Percentiles rank a stretch among this genome's conserved stretches.
phyloP scores from a whole-genome alignment of 495 filamentous ascomycete species.

The Xylaria cubensis region DNA sequence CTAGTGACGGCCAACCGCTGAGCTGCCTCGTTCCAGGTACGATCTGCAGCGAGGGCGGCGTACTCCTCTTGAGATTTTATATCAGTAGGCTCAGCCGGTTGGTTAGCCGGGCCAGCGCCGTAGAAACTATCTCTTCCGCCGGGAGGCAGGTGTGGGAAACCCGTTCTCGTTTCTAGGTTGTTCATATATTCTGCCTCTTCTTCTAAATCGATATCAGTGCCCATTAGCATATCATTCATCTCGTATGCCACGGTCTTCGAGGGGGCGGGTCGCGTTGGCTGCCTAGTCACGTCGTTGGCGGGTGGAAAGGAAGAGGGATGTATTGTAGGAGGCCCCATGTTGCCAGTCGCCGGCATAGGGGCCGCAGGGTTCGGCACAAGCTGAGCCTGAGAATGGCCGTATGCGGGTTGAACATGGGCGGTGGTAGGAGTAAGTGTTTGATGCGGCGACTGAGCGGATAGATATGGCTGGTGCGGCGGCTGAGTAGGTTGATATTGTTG shows the following conservation, averaged over 20 bases:
- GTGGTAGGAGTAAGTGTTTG: slow-evolving; percentile 24
- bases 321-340: slow-evolving; percentile 76
- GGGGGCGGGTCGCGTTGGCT: slow-evolving; percentile 62
- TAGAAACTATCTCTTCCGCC: slow-evolving; percentile 59
- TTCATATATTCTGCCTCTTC: slow-evolving; percentile 80
- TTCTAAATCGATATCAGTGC: slow-evolving; percentile 80
- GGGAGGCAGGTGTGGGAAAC: slow-evolving; percentile 56
- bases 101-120: slow-evolving; percentile 65
- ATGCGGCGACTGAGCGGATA: background rate
- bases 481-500: slow-evolving; percentile 14
- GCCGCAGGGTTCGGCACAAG: slow-evolving; percentile 43
- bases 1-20: slow-evolving; percentile 49
- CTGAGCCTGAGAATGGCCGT: slow-evolving; percentile 44
- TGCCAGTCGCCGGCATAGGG: slow-evolving; percentile 40
- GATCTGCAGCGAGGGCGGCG: slow-evolving; percentile 53
- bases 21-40: slow-evolving; percentile 55
- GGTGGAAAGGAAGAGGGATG: slow-evolving; percentile 30
- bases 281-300: slow-evolving; percentile 30
- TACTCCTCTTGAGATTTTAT: slow-evolving; percentile 58
- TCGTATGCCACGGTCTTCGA: slow-evolving; percentile 72
- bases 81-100: slow-evolving; percentile 55
- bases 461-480: background rate
- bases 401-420: slow-evolving; percentile 35
- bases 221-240: slow-evolving; percentile 76
- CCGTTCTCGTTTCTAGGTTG: slow-evolving; percentile 53